Evolutionary conservation across 768 basidiomycete species (phyloP).

Genomic region (Terana coerulea): DNA sequence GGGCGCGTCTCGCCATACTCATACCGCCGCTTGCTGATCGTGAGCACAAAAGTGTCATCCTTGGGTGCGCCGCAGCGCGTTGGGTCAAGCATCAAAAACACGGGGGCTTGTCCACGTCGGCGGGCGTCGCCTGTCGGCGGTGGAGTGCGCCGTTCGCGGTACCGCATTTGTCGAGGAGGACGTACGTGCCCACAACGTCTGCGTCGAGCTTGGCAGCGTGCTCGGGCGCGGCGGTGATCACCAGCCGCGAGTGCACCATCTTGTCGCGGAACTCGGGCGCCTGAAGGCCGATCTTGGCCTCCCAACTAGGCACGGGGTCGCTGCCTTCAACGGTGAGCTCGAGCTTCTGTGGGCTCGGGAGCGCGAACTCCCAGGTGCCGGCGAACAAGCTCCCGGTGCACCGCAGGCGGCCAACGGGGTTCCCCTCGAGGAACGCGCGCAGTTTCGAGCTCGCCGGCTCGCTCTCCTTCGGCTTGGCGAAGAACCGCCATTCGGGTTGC

Average conservation of each 20-base stretch:
- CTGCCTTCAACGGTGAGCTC: slow-evolving; percentile 60
- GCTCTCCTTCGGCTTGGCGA: slow-evolving; percentile 57
- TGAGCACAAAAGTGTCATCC: slow-evolving; percentile 84
- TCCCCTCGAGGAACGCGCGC: slow-evolving; percentile 58
- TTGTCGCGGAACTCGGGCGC: slow-evolving; percentile 63
- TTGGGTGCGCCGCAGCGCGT: slow-evolving; percentile 69
- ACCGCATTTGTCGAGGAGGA: slow-evolving; percentile 80
- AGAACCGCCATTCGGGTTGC: slow-evolving; percentile 86
- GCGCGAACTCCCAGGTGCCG: slow-evolving; percentile 77
- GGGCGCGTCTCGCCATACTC: slow-evolving; percentile 82
- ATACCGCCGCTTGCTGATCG: slow-evolving; percentile 69
- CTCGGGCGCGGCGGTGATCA: slow-evolving; percentile 53
- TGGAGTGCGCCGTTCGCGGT: slow-evolving; percentile 85
- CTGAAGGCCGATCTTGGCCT: slow-evolving; percentile 70
- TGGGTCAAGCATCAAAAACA: slow-evolving; percentile 86
- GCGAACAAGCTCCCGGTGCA: slow-evolving; percentile 55
- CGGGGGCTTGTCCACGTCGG: slow-evolving; percentile 49
- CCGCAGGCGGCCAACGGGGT: slow-evolving; percentile 73
- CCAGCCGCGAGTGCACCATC: slow-evolving; percentile 61
- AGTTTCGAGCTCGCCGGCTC: slow-evolving; percentile 80
- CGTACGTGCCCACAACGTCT: slow-evolving; percentile 77
- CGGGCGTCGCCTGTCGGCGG: slow-evolving; percentile 43
- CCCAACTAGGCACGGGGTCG: slow-evolving; percentile 80
- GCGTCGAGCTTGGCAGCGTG: slow-evolving; percentile 58
- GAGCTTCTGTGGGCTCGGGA: slow-evolving; percentile 58